Evolutionary conservation across 2,329 filamentous ascomycete species (phyloP), one percentile per base, ranked within the genome.

Genomic region (Escovopsis weberi): DNA sequence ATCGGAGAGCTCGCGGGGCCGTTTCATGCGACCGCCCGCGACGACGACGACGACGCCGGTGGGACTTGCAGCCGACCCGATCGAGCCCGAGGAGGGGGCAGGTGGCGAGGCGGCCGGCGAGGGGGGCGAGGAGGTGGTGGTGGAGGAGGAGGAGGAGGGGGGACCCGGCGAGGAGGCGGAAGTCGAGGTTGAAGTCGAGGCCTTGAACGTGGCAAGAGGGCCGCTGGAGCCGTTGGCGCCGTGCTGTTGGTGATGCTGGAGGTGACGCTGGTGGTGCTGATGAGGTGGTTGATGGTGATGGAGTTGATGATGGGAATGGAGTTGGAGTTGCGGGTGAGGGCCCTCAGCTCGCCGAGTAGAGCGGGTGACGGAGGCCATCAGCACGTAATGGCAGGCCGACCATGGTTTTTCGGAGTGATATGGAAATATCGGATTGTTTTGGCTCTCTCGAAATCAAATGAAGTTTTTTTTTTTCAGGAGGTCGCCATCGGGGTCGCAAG

Each of bases 291-390:
- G 28, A 6, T 30, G 28, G 28, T 30, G 28, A 30, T 30, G 28
- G 6, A 6, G 2, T 6, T 54, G 51, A 37, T 51, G 48, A 49
- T 56, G 55, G 50, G 10, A 2, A 6, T 30, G 28, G 6, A 30
- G 28, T 10, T 30, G 28, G 6, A 30, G 28, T 30, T 30, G 28
- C 28, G 60, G 56, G 48, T 61, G 58, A 53, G 64, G 62, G 54
- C 61, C 65, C 55, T 70, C 68, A 64, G 62, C 60, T 62, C 67
- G 66, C 59, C 65, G 59, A 53, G 61, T 63, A 55, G 69, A 69
- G 61, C 69, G 68, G 55, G 68, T 69, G 59, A 65, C 58, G 53
- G 68, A 70, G 54, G 68, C 68, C 68, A 72, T 72, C 61, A 63
- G 58, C 54, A 56, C 51, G 51, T 47, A 52, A 50, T 47, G 44